Evolutionary conservation across 192 early-diverging fungal species (phyloP), one percentile per base, ranked within the genome.

Genomic region (Backusella mclennaniae): DNA sequence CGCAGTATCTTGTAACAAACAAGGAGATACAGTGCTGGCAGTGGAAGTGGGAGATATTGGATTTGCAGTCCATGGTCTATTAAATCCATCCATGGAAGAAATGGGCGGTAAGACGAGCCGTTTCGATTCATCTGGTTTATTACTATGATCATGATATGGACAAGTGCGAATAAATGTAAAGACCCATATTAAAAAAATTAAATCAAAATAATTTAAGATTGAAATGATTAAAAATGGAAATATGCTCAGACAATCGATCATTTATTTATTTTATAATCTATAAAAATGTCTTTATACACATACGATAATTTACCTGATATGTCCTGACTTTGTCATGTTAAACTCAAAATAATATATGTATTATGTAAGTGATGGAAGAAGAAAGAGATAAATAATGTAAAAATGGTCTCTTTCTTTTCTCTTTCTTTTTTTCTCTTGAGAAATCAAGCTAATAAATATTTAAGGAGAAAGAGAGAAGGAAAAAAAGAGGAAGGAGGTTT

Each of bases 1-100:
- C 21, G 56, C 56, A 29, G 56, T 63, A 29, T 63, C 56, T 8
- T 63, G 56, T 1, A 56, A 36, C 35, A 56, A 44, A 59, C n/a
- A 35, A 38, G 56, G 35, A 3, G 69, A 38, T 35, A 53, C 8
- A 66, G 41, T 71, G 26, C 9, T 46, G 23, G 70, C 14, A 6
- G 70, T 42, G 2, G 39, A 44, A 6, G 70, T 71, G n/a, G 70
- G 26, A 2, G 70, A 44, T 14, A 26, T 29, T 17, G 70, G 44
- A 29, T 53, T 53, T 73, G 56, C 31, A 19, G 29, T 6, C 39
- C 70, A 49, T 31, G 70, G 46, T 71, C 68, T 69, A 41, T 14
- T 42, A 71, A 71, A 71, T 31, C 42, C 70, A 49, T 71, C 70
- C 23, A 71, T 71, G 11, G 70, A 26, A 6, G 70, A 71, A 6